These are phyloP conservation scores for Orychophragmus violaceus DNA, from an alignment of 345 rosid species.

Conservation along the genomic window DNA sequence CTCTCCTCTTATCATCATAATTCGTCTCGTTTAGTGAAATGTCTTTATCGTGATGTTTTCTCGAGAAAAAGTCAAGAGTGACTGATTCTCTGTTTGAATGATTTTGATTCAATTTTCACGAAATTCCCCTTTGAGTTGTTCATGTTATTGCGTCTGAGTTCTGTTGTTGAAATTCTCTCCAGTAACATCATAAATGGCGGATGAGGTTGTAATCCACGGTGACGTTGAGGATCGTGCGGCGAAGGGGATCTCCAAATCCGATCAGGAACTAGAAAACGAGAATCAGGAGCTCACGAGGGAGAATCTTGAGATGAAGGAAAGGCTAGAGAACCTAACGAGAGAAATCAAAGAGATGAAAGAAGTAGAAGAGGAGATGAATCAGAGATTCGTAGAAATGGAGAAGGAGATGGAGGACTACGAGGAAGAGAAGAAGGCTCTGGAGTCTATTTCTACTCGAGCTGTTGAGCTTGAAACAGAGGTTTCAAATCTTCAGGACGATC, in stretches of 20 bases:
- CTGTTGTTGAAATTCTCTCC: slow-evolving; percentile 6
- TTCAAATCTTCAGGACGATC: slow-evolving; percentile 57
- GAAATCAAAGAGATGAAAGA: slow-evolving; percentile 43
- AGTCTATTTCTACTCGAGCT: slow-evolving; percentile 46
- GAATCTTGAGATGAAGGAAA: slow-evolving; percentile 38
- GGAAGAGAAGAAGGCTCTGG: slow-evolving; percentile 44
- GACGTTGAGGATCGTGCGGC: slow-evolving; percentile 23
- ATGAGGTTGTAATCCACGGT: slow-evolving; percentile 35
- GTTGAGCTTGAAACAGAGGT: slow-evolving; percentile 61
- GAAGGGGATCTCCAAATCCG: slow-evolving; percentile 33
- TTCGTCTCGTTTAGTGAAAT: not conserved
- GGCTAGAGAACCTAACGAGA: slow-evolving; percentile 18
- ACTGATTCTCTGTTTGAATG: slow-evolving; percentile 7
- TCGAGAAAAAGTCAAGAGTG: not conserved
- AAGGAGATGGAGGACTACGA: slow-evolving; percentile 47
- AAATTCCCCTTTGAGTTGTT: not conserved
- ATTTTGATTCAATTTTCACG: not conserved
- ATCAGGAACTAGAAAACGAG: slow-evolving; percentile 45
- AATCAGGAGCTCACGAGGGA: slow-evolving; percentile 38
- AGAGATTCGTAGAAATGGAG: slow-evolving; percentile 37
- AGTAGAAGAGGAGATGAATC: slow-evolving; percentile 36
- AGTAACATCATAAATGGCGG: slow-evolving; percentile 39
- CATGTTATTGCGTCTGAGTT: not conserved
- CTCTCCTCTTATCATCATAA: not conserved
- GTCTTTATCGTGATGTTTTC: not conserved